Base-by-base conservation (phyloP, 1,284 basidiomycete genomes). In the Ustilago tritici region DNA sequence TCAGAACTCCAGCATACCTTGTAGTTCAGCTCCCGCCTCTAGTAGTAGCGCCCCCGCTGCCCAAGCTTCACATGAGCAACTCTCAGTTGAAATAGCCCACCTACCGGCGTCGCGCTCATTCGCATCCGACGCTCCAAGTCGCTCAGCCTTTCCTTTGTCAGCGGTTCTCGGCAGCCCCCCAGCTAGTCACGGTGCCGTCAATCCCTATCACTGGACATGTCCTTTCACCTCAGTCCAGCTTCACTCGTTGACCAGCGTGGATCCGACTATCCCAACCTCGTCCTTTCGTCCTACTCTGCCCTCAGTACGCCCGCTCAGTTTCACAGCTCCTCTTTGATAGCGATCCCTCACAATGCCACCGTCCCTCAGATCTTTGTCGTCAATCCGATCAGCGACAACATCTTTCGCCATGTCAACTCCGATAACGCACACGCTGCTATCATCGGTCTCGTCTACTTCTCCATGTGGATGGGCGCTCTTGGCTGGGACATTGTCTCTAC, bases 401-500 rank as follows among this genome's bases (percentile, higher is more conserved):
- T 78, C 62, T 78, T 76, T 40, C 69, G 65, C 50, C 76, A 78
- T 65, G 65, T 76, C 56, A 56, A 70, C 19, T 36, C 73, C 14
- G 31, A 67, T 36, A 70, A 49, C 57, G 76, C 73, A 14, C 76
- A 78, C 32, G 69, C 72, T 2, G 67, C 70, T 62, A 78, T 78
- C 56, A 65, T 73, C 46, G 73, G 64, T 23, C 64, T 81, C 68
- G 76, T 82, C 65, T 79, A 75, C 71, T 67, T 67, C 28, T 82
- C 80, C 50, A 73, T 80, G 65, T 83, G 81, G 80, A 75, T 82
- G 64, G 81, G 81, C 46, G 81, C 80, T 4, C 71, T 82, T 14
- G 81, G 80, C 11, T 83, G 80, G 81, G 81, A 83, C 53, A 76
- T 83, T 32, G 66, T 83, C 53, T 76, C 70, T 58, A 78, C 78